Evolutionary conservation across 2,329 filamentous ascomycete genomes (phyloP).

Genomic region (Juglanconis sp.): DNA sequence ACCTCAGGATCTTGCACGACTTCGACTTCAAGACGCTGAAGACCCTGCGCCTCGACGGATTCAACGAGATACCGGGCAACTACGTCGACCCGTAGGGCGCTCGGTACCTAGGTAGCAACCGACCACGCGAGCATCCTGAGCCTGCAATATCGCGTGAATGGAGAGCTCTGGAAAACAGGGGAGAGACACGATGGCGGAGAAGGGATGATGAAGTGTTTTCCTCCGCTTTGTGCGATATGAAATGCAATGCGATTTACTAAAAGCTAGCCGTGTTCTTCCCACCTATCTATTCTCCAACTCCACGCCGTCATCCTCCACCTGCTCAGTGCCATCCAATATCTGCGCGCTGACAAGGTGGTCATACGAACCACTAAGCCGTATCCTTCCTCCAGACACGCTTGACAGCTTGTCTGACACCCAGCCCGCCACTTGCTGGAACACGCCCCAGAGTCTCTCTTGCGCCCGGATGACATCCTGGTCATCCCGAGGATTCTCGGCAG

Average conservation of each 20-base stretch:
- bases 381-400: constrained; percentile 52
- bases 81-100: constrained; percentile 37
- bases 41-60: constrained; percentile 25
- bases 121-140: no score
- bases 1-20: constrained; percentile 36
- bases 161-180: no score
- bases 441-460: constrained; percentile 64
- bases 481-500: constrained; percentile 68
- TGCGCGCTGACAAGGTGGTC: constrained; percentile 32
- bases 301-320: constrained; percentile 38
- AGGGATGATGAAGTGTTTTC: no score
- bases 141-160: no score
- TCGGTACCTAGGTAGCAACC: neutral
- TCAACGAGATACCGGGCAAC: constrained; percentile 24
- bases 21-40: constrained; percentile 32
- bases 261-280: neutral
- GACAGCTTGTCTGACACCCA: constrained; percentile 60
- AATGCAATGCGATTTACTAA: neutral
- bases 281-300: constrained; percentile 15
- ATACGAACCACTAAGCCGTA: constrained; percentile 44
- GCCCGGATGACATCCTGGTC: constrained; percentile 53
- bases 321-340: constrained; percentile 52
- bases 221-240: neutral
- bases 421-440: constrained; percentile 48
- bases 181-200: no score